These are phyloP conservation scores for Poa annua DNA, from an alignment of 176 grass and related monocot genomes.

Conservation along the genomic window DNA sequence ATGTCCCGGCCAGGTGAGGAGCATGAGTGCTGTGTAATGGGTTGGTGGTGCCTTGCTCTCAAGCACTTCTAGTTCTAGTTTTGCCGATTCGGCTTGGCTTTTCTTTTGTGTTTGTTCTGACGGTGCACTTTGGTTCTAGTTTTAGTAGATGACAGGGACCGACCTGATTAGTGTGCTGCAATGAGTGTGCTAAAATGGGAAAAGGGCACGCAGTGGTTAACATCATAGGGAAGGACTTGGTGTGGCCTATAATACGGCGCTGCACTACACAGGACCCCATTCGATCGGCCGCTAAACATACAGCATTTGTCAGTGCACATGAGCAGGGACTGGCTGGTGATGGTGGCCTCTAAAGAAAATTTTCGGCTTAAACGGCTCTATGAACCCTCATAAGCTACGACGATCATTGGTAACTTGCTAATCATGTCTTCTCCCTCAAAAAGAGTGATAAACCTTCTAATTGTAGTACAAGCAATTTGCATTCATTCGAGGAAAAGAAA, in stretches of 20 bases:
- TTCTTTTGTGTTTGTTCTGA: slow-evolving; percentile 37
- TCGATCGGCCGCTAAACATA: neutral
- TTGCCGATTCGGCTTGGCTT: neutral
- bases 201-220: neutral
- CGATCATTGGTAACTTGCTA: neutral
- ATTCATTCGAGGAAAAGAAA: neutral
- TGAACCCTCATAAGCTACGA: neutral
- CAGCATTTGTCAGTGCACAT: neutral
- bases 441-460: neutral
- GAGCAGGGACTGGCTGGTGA: neutral
- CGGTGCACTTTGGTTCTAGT: slow-evolving; percentile 7
- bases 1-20: slow-evolving; percentile 40
- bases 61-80: neutral
- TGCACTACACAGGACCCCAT: neutral
- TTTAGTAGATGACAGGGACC: neutral
- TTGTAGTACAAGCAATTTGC: neutral
- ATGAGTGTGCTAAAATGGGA: slow-evolving; percentile 34
- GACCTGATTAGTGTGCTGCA: slow-evolving; percentile 17
- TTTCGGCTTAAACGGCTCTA: neutral
- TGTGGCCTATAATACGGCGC: neutral
- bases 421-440: neutral
- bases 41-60: slow-evolving; percentile 34
- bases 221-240: slow-evolving; percentile 21
- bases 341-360: neutral
- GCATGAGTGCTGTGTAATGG: slow-evolving; percentile 39